Conservation (phyloP, 2,329 filamentous ascomycete species). For the Fusarium hainanense region DNA sequence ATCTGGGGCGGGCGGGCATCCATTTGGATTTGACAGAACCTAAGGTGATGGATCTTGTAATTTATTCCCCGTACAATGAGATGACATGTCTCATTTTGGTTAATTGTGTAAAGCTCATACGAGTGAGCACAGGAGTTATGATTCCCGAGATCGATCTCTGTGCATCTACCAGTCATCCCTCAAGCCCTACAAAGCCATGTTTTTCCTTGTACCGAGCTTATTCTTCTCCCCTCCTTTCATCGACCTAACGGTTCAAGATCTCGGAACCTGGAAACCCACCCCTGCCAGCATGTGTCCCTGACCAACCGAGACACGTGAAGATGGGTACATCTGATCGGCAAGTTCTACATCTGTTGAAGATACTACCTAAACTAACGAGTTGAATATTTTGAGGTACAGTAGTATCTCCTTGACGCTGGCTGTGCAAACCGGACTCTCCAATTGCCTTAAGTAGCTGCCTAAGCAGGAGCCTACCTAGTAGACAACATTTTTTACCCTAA, state of each 20-base stretch:
- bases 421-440: neutral
- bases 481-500: neutral
- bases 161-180: neutral
- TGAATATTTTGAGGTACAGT: neutral
- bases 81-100: neutral
- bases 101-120: neutral
- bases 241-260: slow-evolving; percentile 5
- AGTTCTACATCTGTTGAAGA: neutral
- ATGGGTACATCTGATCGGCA: neutral
- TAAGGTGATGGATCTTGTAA: neutral
- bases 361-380: neutral
- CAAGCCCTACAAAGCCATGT: neutral
- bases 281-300: slow-evolving; percentile 1
- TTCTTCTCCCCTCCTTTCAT: neutral
- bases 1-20: neutral
- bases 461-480: neutral
- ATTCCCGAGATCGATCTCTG: neutral
- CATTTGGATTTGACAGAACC: neutral
- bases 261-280: slow-evolving; percentile 6
- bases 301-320: slow-evolving; percentile 31
- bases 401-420: neutral
- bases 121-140: neutral
- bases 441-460: neutral
- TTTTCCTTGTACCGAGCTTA: neutral
- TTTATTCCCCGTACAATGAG: neutral